Base-by-base conservation (phyloP, 495 filamentous ascomycete species). In the Aspergillus biplanus region DNA sequence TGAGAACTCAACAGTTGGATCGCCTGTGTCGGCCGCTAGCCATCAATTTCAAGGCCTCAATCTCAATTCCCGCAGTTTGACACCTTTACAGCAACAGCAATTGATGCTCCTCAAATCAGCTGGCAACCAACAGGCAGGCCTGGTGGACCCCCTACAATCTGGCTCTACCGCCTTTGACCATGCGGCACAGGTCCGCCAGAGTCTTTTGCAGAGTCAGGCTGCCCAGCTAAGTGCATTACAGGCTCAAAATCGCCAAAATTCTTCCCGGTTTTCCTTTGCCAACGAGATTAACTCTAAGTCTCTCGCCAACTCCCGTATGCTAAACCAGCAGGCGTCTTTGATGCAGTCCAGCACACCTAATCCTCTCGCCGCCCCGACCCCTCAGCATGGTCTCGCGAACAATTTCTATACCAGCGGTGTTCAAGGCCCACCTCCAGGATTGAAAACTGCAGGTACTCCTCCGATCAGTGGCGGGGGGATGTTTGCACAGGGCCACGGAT, bases 381-480 rank as follows among this genome's bases (percentile, higher is more conserved):
- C 78, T 39, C 82, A 83, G 62, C 81, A 83, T 39, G 63, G 68
- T 33, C 74, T 79, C 35, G 63, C 73, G 21, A 71, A 75, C 49
- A 77, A 73, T 31, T 85, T 82, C 64, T 85, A 84, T 64, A 73
- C 81, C 11, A 84, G 82, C 60, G 81, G 81, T 15, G 90, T 97
- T 58, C 92, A 95, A 69, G 93, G 93, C 5, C 95, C 95, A 15
- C 96, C 96, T 53, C 96, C 96, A 3, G 96, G 96, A 3, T 83
- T 99, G 57, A 98, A 99, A 79, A 92, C 93, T 5, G 90, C 92
- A 2, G 92, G 92, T 34, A 97, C 93, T 11, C 94, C 95, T 53
- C 95, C 95, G 6, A 90, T 91, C 62, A 87, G 82, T 62, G 87
- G 88, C 32, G 88, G 87, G 50, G 87, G 88, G 58, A 90, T 90